Conservation (phyloP, 2,329 filamentous ascomycete species). For the Ophiostoma sp. region DNA sequence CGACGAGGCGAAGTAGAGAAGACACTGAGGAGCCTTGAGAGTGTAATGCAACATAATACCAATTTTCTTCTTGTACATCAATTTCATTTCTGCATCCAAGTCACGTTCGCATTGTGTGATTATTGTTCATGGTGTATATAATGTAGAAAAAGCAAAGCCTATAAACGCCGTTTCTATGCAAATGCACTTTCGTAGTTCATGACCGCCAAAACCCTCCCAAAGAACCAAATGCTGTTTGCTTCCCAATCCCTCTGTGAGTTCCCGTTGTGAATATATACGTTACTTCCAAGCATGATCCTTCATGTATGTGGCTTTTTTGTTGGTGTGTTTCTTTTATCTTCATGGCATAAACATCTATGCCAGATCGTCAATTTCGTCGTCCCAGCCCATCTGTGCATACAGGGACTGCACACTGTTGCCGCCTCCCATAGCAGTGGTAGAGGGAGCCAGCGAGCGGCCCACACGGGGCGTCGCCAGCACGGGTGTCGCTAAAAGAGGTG, state of each 20-base stretch:
- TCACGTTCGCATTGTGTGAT: neutral
- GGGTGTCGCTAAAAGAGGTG: neutral
- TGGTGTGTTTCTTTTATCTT: neutral
- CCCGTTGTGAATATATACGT: neutral
- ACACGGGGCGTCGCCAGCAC: neutral
- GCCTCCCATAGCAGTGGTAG: slow-evolving; percentile 31
- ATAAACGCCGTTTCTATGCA: slow-evolving; percentile 22
- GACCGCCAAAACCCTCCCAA: neutral
- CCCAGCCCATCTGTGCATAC: slow-evolving; percentile 59
- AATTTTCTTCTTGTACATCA: neutral
- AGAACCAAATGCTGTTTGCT: neutral
- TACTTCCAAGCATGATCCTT: neutral
- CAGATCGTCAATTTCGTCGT: slow-evolving; percentile 49
- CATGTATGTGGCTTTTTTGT: neutral
- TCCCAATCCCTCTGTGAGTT: neutral
- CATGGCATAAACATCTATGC: slow-evolving; percentile 24
- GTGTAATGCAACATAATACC: slow-evolving; percentile 1
- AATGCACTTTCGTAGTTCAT: slow-evolving; percentile 6
- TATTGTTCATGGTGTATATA: neutral
- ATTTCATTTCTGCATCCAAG: neutral
- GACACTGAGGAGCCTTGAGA: neutral
- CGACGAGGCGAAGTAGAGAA: slow-evolving; percentile 11
- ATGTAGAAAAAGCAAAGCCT: neutral
- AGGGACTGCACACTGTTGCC: slow-evolving; percentile 44
- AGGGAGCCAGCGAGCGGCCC: neutral